Evolutionary conservation across 345 rosid genomes (phyloP).

Genomic region (Syzygium aromaticum): DNA sequence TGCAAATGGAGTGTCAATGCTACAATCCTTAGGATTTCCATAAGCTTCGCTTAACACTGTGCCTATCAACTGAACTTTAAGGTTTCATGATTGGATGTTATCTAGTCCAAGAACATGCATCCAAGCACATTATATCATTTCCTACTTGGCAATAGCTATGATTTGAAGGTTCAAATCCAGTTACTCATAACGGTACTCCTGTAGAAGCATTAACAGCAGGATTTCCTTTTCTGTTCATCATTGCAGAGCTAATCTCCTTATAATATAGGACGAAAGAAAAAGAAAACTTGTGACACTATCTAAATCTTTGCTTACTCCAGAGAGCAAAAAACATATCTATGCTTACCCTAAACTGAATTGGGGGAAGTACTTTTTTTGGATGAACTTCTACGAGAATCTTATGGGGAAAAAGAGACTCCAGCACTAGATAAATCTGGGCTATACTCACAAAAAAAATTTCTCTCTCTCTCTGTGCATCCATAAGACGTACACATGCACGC

Average conservation of each 20-base stretch:
- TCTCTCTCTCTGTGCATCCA: not conserved
- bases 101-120: not conserved
- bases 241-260: not conserved
- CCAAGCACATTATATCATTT: not conserved
- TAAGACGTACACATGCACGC: not conserved
- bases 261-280: not conserved
- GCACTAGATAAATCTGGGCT: not conserved
- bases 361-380: not conserved
- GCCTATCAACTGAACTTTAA: not conserved
- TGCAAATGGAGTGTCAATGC: not conserved
- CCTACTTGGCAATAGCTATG: not conserved
- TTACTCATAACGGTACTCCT: not conserved
- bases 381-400: not conserved
- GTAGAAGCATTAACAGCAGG: not conserved
- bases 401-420: not conserved
- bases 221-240: not conserved
- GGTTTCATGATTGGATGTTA: not conserved
- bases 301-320: not conserved
- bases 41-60: not conserved
- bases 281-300: not conserved
- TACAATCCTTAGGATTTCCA: not conserved
- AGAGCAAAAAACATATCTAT: not conserved
- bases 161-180: not conserved
- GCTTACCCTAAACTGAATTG: not conserved
- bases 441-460: not conserved